phyloP scores from a whole-genome alignment of 495 filamentous ascomycete species.

The Baudoinia panamericana region DNA sequence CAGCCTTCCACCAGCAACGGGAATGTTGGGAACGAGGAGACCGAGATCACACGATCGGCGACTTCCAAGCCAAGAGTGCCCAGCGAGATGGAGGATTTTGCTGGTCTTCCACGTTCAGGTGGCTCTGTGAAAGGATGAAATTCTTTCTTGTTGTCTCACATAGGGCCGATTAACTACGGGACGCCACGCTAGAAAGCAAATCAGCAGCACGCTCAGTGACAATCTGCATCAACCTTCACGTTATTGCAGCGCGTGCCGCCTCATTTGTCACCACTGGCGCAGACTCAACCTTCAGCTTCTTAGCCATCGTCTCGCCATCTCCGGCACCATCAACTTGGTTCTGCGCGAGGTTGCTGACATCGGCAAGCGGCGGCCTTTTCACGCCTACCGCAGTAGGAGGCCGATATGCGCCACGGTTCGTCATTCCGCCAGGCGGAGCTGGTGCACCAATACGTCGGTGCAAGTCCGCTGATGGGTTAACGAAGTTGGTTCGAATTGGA shows the following conservation, averaged over 20 bases:
- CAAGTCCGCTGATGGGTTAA: conserved; percentile 58
- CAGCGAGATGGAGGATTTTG: conserved; percentile 21
- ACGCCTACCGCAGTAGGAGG: conserved; percentile 37
- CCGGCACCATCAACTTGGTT: conserved; percentile 14
- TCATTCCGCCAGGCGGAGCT: conserved; percentile 39
- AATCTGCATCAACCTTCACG: no score
- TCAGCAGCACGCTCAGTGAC: background rate
- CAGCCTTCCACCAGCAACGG: background rate
- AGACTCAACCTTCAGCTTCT: conserved; percentile 17
- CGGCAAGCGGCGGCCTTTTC: conserved; percentile 37
- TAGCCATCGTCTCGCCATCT: conserved; percentile 19
- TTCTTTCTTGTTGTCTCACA: no score
- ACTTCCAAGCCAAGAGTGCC: no score
- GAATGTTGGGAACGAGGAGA: background rate
- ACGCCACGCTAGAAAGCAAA: conserved; percentile 5
- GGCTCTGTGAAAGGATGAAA: background rate
- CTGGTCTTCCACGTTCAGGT: conserved; percentile 5
- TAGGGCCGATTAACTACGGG: no score
- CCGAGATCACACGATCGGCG: background rate
- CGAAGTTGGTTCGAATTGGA: conserved; percentile 36
- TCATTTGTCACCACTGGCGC: background rate
- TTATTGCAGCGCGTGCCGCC: no score
- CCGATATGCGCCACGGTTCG: conserved; percentile 46
- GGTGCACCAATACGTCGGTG: conserved; percentile 65
- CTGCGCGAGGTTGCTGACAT: conserved; percentile 28